These are phyloP conservation scores for Baeospora myosura DNA, from an alignment of 1,284 basidiomycete species.

Conservation along the genomic window DNA sequence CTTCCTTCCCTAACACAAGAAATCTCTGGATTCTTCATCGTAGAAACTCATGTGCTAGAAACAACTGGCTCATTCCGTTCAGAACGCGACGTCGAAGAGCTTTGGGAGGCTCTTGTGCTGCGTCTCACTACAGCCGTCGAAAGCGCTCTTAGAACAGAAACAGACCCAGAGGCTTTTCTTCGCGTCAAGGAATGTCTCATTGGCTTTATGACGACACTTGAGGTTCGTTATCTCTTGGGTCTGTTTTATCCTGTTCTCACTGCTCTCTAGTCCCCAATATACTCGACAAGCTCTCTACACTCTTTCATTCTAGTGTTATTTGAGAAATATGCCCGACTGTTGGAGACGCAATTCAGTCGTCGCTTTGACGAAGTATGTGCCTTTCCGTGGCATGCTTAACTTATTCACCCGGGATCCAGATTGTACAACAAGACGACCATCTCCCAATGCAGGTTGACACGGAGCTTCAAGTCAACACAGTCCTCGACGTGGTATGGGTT, in stretches of 20 bases:
- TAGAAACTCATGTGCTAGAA: slow-evolving; percentile 89
- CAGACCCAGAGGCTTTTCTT: slow-evolving; percentile 79
- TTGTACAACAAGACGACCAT: slow-evolving; percentile 85
- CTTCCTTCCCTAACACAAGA: slow-evolving; percentile 75
- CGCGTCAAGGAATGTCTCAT: slow-evolving; percentile 81
- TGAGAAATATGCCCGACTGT: slow-evolving; percentile 80
- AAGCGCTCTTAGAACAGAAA: slow-evolving; percentile 66
- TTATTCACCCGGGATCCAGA: slow-evolving; percentile 38
- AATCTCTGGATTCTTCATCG: slow-evolving; percentile 98
- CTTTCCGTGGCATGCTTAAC: not conserved
- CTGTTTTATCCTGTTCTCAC: slow-evolving; percentile 10
- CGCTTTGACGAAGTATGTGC: slow-evolving; percentile 72
- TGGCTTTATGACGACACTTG: slow-evolving; percentile 88
- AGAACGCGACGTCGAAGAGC: slow-evolving; percentile 86
- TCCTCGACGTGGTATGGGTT: slow-evolving; percentile 85
- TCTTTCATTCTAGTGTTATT: slow-evolving; percentile 83
- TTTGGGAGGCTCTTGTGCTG: slow-evolving; percentile 88
- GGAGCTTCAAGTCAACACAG: slow-evolving; percentile 64
- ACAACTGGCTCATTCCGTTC: slow-evolving; percentile 85
- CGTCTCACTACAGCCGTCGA: slow-evolving; percentile 76
- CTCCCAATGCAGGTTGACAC: slow-evolving; percentile 84
- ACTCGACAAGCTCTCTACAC: slow-evolving; percentile 79
- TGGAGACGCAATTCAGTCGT: slow-evolving; percentile 77
- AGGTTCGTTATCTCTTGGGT: slow-evolving; percentile 43
- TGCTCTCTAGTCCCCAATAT: slow-evolving; percentile 67